Evolutionary conservation across 306 rosid genomes (phyloP).

Genomic region (Vachellia pachyceras): DNA sequence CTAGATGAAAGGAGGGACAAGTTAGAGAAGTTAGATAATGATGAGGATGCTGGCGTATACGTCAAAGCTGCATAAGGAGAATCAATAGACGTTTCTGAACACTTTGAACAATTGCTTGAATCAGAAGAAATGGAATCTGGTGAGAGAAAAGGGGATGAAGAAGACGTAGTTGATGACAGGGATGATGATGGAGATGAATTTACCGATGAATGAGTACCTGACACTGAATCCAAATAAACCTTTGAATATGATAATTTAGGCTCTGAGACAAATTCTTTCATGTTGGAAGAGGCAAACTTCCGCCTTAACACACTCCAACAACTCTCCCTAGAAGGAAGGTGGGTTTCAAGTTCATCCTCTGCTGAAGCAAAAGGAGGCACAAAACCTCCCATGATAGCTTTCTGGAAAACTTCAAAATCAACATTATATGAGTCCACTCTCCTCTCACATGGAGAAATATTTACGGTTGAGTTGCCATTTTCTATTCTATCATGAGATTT

Average conservation of each 20-base stretch:
- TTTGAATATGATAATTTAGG: slow-evolving; percentile 74
- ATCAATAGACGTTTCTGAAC: slow-evolving; percentile 71
- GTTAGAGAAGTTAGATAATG: slow-evolving; percentile 63
- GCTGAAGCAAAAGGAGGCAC: slow-evolving; percentile 93
- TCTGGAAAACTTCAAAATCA: slow-evolving; percentile 88
- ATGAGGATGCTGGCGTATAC: slow-evolving; percentile 52
- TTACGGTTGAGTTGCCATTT: slow-evolving; percentile 44
- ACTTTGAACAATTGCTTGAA: slow-evolving; percentile 67
- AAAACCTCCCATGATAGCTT: slow-evolving; percentile 88
- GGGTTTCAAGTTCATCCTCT: slow-evolving; percentile 81
- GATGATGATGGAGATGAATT: slow-evolving; percentile 62
- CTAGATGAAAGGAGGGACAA: slow-evolving; percentile 55
- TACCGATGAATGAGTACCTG: slow-evolving; percentile 53
- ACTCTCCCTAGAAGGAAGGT: slow-evolving; percentile 93
- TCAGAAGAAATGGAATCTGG: slow-evolving; percentile 90
- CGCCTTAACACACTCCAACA: slow-evolving; percentile 89
- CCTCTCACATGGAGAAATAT: slow-evolving; percentile 61
- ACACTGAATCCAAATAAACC: slow-evolving; percentile 79
- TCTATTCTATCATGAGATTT: slow-evolving; percentile 53
- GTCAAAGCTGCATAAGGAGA: slow-evolving; percentile 64
- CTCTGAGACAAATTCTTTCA: slow-evolving; percentile 79
- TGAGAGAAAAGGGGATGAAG: slow-evolving; percentile 72
- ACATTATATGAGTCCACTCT: slow-evolving; percentile 70
- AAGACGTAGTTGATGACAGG: slow-evolving; percentile 46
- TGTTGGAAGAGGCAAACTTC: slow-evolving; percentile 66